Conservation (phyloP, 2,329 filamentous ascomycete genomes). For the Colletotrichum falcatum region DNA sequence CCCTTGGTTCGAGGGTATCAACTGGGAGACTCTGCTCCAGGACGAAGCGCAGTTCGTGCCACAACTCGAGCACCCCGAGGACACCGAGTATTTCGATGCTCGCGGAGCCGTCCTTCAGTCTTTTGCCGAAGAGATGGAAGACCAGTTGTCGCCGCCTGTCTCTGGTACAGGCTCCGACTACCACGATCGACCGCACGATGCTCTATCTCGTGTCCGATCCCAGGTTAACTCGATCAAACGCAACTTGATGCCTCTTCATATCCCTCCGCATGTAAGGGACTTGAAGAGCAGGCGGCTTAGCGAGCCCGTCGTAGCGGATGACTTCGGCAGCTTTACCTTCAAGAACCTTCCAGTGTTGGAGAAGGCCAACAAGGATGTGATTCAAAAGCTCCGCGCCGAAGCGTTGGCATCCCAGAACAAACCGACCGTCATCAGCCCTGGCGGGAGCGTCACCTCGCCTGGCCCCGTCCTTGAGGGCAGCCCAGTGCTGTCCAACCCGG, state of each 20-base stretch:
- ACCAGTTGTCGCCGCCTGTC: constrained; percentile 81
- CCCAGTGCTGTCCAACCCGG: constrained; percentile 81
- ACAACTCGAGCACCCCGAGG: constrained; percentile 90
- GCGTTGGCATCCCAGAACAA: constrained; percentile 79
- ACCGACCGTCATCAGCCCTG: constrained; percentile 58
- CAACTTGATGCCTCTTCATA: constrained; percentile 93
- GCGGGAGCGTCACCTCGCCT: constrained; percentile 65
- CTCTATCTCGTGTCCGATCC: constrained; percentile 86
- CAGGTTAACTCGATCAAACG: constrained; percentile 92
- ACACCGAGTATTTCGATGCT: constrained; percentile 97
- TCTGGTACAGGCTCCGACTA: constrained; percentile 80
- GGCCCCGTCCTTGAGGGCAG: constrained; percentile 84
- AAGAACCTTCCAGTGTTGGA: constrained; percentile 97
- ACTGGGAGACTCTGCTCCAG: constrained; percentile 92
- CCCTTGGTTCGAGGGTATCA: constrained; percentile 87
- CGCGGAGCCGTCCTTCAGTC: constrained; percentile 91
- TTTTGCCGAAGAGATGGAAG: constrained; percentile 94
- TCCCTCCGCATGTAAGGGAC: constrained; percentile 95
- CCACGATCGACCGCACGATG: constrained; percentile 91
- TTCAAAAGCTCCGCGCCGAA: constrained; percentile 93
- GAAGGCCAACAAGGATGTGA: constrained; percentile 98
- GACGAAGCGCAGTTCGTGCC: constrained; percentile 97
- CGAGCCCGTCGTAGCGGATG: constrained; percentile 88
- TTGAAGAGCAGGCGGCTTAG: constrained; percentile 88
- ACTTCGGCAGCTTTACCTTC: constrained; percentile 96